A percentile compares a stretch with the other conserved stretches of the same genome.
Conservation (phyloP, 306 rosid species). For the Begonia masoniana region DNA sequence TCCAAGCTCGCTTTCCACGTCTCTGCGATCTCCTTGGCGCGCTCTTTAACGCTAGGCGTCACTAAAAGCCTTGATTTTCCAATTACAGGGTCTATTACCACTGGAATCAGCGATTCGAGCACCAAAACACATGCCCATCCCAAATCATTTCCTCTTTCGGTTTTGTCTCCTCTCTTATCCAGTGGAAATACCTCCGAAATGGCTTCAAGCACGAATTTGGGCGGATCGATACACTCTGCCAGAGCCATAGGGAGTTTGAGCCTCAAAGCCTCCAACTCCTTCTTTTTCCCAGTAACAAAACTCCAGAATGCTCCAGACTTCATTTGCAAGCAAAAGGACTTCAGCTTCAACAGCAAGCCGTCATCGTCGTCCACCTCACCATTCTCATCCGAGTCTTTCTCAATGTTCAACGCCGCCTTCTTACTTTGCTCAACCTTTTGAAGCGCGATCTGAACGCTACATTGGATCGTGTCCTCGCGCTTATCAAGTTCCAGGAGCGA, state of each 20-base stretch:
- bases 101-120: conserved; percentile 73
- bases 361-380: conserved; percentile 79
- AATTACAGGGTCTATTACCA: conserved; percentile 67
- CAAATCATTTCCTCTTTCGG: conserved; percentile 45
- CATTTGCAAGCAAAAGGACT: conserved; percentile 58
- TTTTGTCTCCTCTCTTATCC: conserved; percentile 55
- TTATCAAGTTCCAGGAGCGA: conserved; percentile 57
- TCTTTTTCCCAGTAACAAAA: conserved; percentile 63
- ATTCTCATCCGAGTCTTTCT: conserved; percentile 25
- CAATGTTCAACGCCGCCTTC: conserved; percentile 37
- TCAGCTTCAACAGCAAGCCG: conserved; percentile 45
- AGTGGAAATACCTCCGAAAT: conserved; percentile 89
- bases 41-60: conserved; percentile 56
- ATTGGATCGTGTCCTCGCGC: conserved; percentile 65
- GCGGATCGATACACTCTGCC: conserved; percentile 75
- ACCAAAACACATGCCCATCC: conserved; percentile 96
- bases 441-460: conserved; percentile 61
- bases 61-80: conserved; percentile 81
- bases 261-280: conserved; percentile 64
- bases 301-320: conserved; percentile 67
- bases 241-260: conserved; percentile 59
- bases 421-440: conserved; percentile 44
- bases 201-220: conserved; percentile 75
- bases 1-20: conserved; percentile 82
- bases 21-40: conserved; percentile 69